Conservation (phyloP, 495 filamentous ascomycete genomes). For the Eremomyces bilateralis region DNA sequence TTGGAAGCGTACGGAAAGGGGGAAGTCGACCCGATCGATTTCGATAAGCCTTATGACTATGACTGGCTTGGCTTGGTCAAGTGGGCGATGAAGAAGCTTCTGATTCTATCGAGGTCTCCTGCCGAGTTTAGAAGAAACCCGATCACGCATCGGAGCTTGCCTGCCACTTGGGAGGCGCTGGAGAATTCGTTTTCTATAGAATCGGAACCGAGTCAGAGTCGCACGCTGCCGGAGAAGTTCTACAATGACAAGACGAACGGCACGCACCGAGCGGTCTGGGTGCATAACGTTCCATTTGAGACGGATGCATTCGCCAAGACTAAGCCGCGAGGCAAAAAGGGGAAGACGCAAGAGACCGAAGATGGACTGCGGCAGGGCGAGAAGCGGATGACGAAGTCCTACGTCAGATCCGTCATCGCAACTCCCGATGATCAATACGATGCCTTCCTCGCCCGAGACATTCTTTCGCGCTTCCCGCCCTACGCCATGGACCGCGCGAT, state of each 20-base stretch:
- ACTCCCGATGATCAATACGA: constrained; percentile 30
- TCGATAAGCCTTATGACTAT: constrained; percentile 43
- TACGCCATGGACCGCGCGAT: constrained; percentile 1
- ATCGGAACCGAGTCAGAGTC: constrained; percentile 12
- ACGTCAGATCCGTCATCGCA: constrained; percentile 15
- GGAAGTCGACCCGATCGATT: constrained; percentile 49
- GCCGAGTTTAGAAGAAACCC: constrained; percentile 2
- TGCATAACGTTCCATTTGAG: constrained; percentile 20
- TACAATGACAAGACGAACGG: constrained; percentile 10
- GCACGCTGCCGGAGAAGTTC: neutral
- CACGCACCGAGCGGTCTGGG: constrained; percentile 7
- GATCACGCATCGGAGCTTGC: constrained; percentile 23
- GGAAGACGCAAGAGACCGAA: constrained; percentile 2
- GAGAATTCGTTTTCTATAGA: constrained; percentile 23
- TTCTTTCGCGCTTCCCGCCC: constrained; percentile 11
- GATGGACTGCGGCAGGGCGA: neutral
- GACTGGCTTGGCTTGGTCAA: constrained; percentile 56
- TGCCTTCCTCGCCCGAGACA: constrained; percentile 24
- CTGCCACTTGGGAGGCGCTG: constrained; percentile 28
- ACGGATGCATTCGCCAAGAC: constrained; percentile 6
- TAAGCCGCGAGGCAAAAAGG: neutral
- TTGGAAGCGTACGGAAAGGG: constrained; percentile 51
- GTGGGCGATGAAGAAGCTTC: constrained; percentile 38
- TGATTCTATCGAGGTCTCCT: neutral
- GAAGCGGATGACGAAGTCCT: neutral